Conservation (phyloP, 176 grass and related monocot genomes). For the Musa troglodytarum region DNA sequence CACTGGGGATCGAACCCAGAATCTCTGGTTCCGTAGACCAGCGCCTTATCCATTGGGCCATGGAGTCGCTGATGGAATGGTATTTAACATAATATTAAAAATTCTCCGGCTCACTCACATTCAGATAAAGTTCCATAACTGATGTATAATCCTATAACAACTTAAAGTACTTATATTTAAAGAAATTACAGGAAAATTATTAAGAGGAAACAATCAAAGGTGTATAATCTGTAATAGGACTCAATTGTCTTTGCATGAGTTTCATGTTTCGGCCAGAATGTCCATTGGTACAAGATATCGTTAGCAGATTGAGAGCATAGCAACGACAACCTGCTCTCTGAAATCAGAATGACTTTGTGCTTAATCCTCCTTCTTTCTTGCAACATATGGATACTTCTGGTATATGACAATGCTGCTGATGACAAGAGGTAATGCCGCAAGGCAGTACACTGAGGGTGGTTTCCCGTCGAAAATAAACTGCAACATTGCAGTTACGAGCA, state of each 20-base stretch:
- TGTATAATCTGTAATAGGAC: no score
- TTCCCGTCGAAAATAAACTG: slow-evolving; percentile 85
- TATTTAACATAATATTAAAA: no score
- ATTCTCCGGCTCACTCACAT: no score
- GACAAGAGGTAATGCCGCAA: slow-evolving; percentile 68
- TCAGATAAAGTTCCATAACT: no score
- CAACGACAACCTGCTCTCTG: background rate
- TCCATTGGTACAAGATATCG: background rate
- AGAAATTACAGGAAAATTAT: no score
- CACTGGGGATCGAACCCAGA: slow-evolving; percentile 97
- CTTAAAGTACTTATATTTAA: no score
- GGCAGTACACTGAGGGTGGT: slow-evolving; percentile 66
- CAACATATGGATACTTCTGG: slow-evolving; percentile 87
- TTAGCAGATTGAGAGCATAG: background rate
- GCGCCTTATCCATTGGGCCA: slow-evolving; percentile 98
- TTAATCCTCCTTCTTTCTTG: slow-evolving; percentile 78
- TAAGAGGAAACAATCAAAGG: no score
- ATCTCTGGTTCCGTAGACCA: slow-evolving; percentile 99
- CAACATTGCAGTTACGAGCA: slow-evolving; percentile 82
- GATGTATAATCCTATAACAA: no score
- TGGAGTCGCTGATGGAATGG: slow-evolving; percentile 19
- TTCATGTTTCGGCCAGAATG: background rate
- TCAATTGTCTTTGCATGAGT: background rate
- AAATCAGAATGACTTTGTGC: background rate
- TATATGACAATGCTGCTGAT: slow-evolving; percentile 90